A percentile compares a stretch with the other conserved stretches of the same genome.
Conservation (phyloP, 305 asterid species). For the Plantago rigida region DNA sequence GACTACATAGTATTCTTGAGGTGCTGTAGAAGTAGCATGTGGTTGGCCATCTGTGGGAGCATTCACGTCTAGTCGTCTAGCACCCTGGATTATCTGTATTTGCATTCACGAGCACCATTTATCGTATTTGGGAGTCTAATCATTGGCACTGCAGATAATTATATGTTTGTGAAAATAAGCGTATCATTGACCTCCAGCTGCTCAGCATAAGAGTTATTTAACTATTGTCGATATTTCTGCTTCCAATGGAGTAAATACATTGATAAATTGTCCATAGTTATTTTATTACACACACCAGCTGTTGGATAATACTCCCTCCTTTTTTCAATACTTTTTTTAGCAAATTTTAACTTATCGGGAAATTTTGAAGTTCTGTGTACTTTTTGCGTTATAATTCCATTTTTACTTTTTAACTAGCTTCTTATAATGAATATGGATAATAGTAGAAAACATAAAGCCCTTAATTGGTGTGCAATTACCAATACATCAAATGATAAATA, state of each 20-base stretch:
- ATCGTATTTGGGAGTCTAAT: conserved; percentile 8
- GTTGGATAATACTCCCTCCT: no score
- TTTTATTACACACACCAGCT: neutral
- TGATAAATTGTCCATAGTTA: neutral
- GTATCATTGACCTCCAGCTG: conserved; percentile 5
- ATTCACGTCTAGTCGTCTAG: conserved; percentile 1
- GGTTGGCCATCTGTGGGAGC: conserved; percentile 4
- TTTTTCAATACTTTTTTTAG: no score
- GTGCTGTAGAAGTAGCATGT: conserved; percentile 4
- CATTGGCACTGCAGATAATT: neutral
- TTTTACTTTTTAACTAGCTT: no score
- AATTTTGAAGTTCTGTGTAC: no score
- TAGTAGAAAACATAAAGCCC: no score
- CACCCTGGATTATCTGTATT: conserved; percentile 6
- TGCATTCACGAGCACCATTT: neutral
- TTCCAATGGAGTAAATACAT: neutral
- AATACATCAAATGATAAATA: no score
- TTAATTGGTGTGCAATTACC: no score
- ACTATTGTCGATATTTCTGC: neutral
- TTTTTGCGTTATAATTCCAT: no score
- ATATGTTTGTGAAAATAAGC: neutral
- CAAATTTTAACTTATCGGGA: no score
- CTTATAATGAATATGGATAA: no score
- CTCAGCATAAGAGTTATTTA: neutral
- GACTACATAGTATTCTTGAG: no score